Evolutionary conservation across 2,329 filamentous ascomycete species (phyloP), one percentile per base, ranked within the genome.

Genomic region (Fusarium haematococcum): DNA sequence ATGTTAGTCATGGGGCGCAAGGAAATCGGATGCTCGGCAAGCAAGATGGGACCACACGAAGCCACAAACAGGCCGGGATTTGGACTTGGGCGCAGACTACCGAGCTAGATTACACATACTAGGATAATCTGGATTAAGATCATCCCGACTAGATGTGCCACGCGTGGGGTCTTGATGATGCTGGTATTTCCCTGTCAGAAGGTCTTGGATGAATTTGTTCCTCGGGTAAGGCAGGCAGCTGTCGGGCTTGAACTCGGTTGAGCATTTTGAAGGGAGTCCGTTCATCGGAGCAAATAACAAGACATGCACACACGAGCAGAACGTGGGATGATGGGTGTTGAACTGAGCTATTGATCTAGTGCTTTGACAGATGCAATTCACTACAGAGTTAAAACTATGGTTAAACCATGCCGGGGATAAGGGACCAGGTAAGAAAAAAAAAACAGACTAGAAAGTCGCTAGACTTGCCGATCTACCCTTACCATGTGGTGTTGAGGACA

Each of bases 91-190:
- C 50, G 48, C 32, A 69, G 48, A 71, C 68, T 71, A 73, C 66
- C 48, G 63, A 65, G 64, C 61, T 70, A 65, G 64, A 74, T 68
- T 65, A 72, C 71, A 63, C 39, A 27, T 62, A 61, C 60, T 65
- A 68, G 33, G 62, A 57, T 74, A 70, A 70, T 70, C 64, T 72
- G 57, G 66, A 68, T 72, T 68, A 37, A 63, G 67, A 70, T 68
- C 61, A 70, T 50, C 64, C 32, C 30, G 64, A 63, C 65, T 63
- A 73, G 71, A 60, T 52, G 63, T 56, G 57, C 61, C 67, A 70
- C 57, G 18, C 69, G 69, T 72, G 69, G 69, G 71, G 48, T 39
- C 27, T 13, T 23, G 2, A 10, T 32, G 48, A 54, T 54, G 48
- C 48, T 52, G 25, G 25, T 52, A 16, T n/a, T 35, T 64, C 25